Base-by-base conservation (phyloP, 352 stramenopile genomes). In the Phytophthora cajani region DNA sequence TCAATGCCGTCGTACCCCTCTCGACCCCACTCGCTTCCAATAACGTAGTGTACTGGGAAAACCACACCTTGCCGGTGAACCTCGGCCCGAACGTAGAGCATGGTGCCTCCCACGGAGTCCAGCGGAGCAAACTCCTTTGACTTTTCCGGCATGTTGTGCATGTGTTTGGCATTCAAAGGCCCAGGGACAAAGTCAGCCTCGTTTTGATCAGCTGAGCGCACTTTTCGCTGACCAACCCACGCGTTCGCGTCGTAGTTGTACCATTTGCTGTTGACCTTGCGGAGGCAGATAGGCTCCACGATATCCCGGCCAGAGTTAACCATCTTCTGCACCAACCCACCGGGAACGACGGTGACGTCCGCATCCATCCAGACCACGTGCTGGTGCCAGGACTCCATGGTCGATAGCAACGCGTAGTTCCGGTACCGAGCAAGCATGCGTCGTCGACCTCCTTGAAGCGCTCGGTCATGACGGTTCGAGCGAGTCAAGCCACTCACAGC, bases 281-380 rank as follows among this genome's bases (percentile, higher is more conserved):
- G 40, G 17, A 47, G 40, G 40, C 40, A 47, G 16, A 47, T 47
- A 47, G 40, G 40, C 40, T 47, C 40, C 40, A 47, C 40, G 17
- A 47, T 47, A 21, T 47, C 40, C 19, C 40, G 40, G 17, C 40
- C 40, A n/a, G 40, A 47, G 12, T 19, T 32, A 11, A 82, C 64
- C 75, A 83, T 84, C 55, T 80, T 83, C 4, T 33, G 42, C 0
- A 82, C 8, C 0, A 85, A 33, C 1, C 47, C 30, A n/a, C 23
- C 2, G 7, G 74, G 72, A 44, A 84, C 51, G n/a, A 67, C 16
- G n/a, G 55, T 59, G 40, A 84, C 69, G 30, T 88, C 80, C 40
- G 72, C 73, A 46, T 88, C 80, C 9, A 85, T 44, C 72, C 72
- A 87, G 27, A 87, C 33, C 7, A 87, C 80, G 33, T 84, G 73